Evolutionary conservation across 2,329 filamentous ascomycete species (phyloP), one percentile per base, ranked within the genome.

Genomic region (Plectosphaerella sp.): DNA sequence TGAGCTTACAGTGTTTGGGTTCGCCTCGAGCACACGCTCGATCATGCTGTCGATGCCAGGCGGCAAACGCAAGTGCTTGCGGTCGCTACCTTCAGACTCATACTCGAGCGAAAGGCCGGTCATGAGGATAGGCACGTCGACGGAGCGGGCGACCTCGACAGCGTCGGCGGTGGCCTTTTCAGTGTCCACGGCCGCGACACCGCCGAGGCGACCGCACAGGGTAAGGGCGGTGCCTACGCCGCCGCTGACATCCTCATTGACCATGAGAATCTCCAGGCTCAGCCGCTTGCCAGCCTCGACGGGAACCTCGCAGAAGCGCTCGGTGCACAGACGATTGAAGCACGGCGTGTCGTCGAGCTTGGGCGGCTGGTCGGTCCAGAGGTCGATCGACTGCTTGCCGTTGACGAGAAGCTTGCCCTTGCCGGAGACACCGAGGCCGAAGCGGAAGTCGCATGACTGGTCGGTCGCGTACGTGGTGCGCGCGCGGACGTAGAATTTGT

Each of bases 11-110:
- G 86, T 89, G 18, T 75, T 76, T 2, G 83, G 75, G 62, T 89
- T 89, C 5, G 79, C 83, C n/a, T 75, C 73, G 18, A 83, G 71
- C 1, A 89, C 75, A 1, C 82, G 82, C 47, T 81, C 74, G 50
- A 89, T 75, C 4, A 89, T 75, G 36, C 78, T 76, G 62, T 89
- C 84, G 59, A 84, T 70, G 53, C 80, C 77, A 49, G 83, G 67
- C 14, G 70, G 62, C 1, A 64, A 74, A 75, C 87, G 89, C 3
- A 89, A 70, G 15, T 87, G 87, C 55, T 91, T 75, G 46, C 86
- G 78, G 62, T 89, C 86, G 54, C 87, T 87, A 2, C 86, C 86
- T 65, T 89, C 87, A 2, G 85, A 88, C 62, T 90, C 87, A 85
- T 86, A 90, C 64, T 90, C 87, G 5, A 61, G 74, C 48, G 84